Base-by-base conservation (phyloP, 2,329 filamentous ascomycete species). In the Aureobasidium sp. region DNA sequence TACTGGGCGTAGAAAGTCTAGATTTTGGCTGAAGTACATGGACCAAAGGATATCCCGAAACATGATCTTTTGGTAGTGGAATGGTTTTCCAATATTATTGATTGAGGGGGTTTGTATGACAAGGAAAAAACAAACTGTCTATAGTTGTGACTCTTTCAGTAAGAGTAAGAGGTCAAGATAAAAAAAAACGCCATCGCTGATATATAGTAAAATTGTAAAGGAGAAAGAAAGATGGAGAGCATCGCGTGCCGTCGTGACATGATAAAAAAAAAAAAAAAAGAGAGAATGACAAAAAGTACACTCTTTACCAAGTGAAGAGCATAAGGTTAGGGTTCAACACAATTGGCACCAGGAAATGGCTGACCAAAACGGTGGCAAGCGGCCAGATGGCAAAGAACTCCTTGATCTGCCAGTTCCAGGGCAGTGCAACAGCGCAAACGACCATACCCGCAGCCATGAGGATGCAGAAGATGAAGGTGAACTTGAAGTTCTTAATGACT, bases 251-350 rank as follows among this genome's bases (percentile, higher is more conserved):
- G 30, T 34, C 30, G 12, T 14, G 12, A 34, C 30, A 34, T 34
- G 30, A 34, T n/a, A 16, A 32, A 27, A 14, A 25, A 22, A 27
- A 44, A n/a, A 14, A 8, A 16, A n/a, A 30, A 30, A 4, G 12
- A n/a, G 14, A 19, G 35, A 17, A 24, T 30, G 16, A n/a, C 10
- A 38, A 38, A 21, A 8, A 22, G 11, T 4, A 22, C 10, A n/a
- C 34, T 34, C 32, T 39, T 19, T 50, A 50, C 47, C 47, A 83
- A 39, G 76, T 79, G 62, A 83, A 81, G 63, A 76, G 73, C 80
- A 85, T 84, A 68, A 84, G 63, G 47, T 78, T 79, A 17, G 81
- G 81, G 60, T 84, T 84, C 56, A 84, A 66, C 54, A 73, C 72
- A 44, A 85, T 74, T 8, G 81, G 81, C 55, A 83, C 65, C 35